A percentile compares a stretch with the other conserved stretches of the same genome.
These are phyloP conservation scores for Mortierella sp. DNA, from an alignment of 371 early-diverging fungal genomes.

Conservation along the genomic window DNA sequence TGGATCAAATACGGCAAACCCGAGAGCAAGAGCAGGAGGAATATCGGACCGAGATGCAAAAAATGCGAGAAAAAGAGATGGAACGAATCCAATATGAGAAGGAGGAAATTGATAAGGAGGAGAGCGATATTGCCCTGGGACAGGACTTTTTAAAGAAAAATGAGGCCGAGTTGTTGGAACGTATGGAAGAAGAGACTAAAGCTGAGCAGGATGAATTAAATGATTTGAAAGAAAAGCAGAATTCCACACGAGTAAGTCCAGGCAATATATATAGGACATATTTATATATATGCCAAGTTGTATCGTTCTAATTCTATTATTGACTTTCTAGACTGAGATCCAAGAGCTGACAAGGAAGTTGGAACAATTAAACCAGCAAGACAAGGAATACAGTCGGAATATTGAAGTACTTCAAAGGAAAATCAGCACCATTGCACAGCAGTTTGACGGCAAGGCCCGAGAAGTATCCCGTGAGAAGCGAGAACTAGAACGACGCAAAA, in stretches of 20 bases:
- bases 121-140: conserved; percentile 33
- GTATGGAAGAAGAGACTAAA: conserved; percentile 46
- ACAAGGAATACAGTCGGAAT: conserved; percentile 19
- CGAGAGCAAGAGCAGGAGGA: conserved; percentile 23
- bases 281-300: background rate
- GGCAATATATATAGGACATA: background rate
- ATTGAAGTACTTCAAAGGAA: conserved; percentile 24
- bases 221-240: conserved; percentile 27
- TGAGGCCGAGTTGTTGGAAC: conserved; percentile 31
- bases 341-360: conserved; percentile 27
- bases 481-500: conserved; percentile 24
- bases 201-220: conserved; percentile 40
- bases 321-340: conserved; percentile 36
- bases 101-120: conserved; percentile 32
- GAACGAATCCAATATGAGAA: conserved; percentile 16
- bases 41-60: conserved; percentile 3
- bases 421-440: conserved; percentile 28
- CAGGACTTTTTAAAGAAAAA: conserved; percentile 36
- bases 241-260: conserved; percentile 25
- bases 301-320: background rate
- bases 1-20: conserved; percentile 23
- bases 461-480: conserved; percentile 28
- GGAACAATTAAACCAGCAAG: conserved; percentile 23
- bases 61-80: conserved; percentile 16
- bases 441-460: conserved; percentile 38